Base-by-base conservation (phyloP, 345 rosid species). In the Excoecaria agallocha region DNA sequence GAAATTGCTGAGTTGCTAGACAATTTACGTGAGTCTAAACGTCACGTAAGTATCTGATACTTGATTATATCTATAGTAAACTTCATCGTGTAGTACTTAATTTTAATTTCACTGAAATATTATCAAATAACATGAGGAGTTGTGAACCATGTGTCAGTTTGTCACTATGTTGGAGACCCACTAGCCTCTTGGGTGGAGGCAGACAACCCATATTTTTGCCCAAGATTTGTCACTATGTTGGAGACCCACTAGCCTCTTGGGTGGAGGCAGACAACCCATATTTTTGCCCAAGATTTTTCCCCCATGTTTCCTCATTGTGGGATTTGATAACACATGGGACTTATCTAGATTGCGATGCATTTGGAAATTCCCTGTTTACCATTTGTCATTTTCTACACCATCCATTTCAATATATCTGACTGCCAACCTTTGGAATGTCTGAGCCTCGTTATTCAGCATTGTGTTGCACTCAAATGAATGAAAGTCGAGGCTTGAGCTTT, bases 1-100 rank as follows among this genome's bases (percentile, higher is more conserved):
- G 94, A 94, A 83, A 91, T 94, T 65, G 75, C 87, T 15, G 87
- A 87, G 68, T 69, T 83, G 81, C 85, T 93, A 49, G 93, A 89
- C 67, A 82, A 74, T 24, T 48, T 91, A 79, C 83, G 81, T 25
- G 87, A 86, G 58, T 86, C 94, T 20, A 86, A 80, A 77, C 83
- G 82, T 75, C 89, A 70, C 6, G 98, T 92, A 87, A 87, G 97
- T 84, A 67, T 48, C 24, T 38, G 22, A 8, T 58, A 66, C 13
- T 66, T 12, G 49, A 39, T 49, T 50, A 51, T 6, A 3, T 48
- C 30, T 41, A 45, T 50, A 41, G 35, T 8, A 66, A 48, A 35
- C 24, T 20, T 58, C 8, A 25, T 8, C 35, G 9, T 19, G 38
- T 49, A 12, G 3, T 35, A 12, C 13, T 1, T 25, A 3, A 4